Conservation (phyloP, 441 rosid genomes). For the Croton laevigatus region DNA sequence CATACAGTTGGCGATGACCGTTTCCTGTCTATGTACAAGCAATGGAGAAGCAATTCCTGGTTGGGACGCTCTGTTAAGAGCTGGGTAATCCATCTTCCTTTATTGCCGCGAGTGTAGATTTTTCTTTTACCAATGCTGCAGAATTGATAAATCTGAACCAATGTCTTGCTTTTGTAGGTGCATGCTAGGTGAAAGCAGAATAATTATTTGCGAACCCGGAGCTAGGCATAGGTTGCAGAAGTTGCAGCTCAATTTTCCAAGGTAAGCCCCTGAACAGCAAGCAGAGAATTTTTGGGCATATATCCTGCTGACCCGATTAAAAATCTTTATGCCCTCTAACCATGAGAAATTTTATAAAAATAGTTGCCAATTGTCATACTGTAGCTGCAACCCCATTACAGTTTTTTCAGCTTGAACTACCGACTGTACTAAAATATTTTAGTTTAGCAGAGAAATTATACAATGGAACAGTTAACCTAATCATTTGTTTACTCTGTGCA, state of each 20-base stretch:
- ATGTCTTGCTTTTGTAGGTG: conserved; percentile 48
- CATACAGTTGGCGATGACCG: conserved; percentile 64
- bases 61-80: conserved; percentile 77
- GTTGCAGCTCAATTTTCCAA: conserved; percentile 93
- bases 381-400: too few species aligned
- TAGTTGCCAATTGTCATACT: too few species aligned
- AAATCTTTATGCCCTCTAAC: too few species aligned
- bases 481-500: conserved; percentile 24
- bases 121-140: too few species aligned
- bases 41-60: conserved; percentile 88
- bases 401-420: too few species aligned
- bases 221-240: conserved; percentile 83
- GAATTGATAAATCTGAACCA: not conserved
- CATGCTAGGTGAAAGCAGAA: conserved; percentile 87
- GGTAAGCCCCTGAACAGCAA: conserved; percentile 50
- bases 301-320: too few species aligned
- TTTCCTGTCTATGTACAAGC: conserved; percentile 69
- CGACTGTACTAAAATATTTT: too few species aligned
- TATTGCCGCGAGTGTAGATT: too few species aligned
- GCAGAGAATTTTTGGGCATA: not conserved
- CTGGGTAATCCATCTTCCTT: conserved; percentile 47
- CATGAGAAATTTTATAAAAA: too few species aligned
- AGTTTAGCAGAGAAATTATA: too few species aligned
- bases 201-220: conserved; percentile 82
- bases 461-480: not conserved